Percentiles rank a stretch among this genome's conserved stretches.
Evolutionary conservation across 371 early-diverging fungal genomes (phyloP).

Genomic region (Mucor velutinosus): DNA sequence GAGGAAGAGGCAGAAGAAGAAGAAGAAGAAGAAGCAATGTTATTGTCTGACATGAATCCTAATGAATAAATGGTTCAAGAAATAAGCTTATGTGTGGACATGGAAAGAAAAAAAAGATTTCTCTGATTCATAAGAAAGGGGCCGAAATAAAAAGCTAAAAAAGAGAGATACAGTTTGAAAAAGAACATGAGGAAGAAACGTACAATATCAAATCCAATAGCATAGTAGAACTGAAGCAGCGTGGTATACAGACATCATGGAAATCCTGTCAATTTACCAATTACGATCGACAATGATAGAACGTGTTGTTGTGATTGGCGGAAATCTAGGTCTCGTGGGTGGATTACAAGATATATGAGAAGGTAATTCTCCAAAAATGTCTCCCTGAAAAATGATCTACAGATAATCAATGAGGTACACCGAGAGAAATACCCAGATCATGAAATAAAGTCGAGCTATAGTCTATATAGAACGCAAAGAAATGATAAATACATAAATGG

Average conservation of each 20-base stretch:
- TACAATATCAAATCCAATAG: slow-evolving; percentile 9
- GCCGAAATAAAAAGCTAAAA: slow-evolving; percentile 4
- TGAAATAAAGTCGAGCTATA: too few relatives aligned
- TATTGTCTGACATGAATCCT: not conserved
- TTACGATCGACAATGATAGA: slow-evolving; percentile 1
- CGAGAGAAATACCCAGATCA: too few relatives aligned
- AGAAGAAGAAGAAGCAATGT: not conserved
- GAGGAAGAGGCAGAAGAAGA: too few relatives aligned
- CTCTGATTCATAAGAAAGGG: not conserved
- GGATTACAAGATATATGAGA: not conserved
- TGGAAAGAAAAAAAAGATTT: not conserved
- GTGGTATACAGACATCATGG: slow-evolving; percentile 1
- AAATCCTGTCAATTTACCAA: slow-evolving; percentile 13
- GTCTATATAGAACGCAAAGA: too few relatives aligned
- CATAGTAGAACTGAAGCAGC: slow-evolving; percentile 7
- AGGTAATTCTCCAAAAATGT: not conserved
- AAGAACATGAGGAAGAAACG: slow-evolving; percentile 10
- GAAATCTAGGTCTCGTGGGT: slow-evolving; percentile 11
- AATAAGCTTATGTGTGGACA: not conserved
- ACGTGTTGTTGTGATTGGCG: slow-evolving; percentile 24
- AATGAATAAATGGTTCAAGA: not conserved
- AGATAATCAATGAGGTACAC: too few relatives aligned
- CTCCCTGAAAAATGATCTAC: not conserved
- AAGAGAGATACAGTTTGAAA: not conserved
- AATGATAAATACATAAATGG: too few relatives aligned